Base-by-base conservation (phyloP, 2,329 filamentous ascomycete species). In the Diaporthe sp. region DNA sequence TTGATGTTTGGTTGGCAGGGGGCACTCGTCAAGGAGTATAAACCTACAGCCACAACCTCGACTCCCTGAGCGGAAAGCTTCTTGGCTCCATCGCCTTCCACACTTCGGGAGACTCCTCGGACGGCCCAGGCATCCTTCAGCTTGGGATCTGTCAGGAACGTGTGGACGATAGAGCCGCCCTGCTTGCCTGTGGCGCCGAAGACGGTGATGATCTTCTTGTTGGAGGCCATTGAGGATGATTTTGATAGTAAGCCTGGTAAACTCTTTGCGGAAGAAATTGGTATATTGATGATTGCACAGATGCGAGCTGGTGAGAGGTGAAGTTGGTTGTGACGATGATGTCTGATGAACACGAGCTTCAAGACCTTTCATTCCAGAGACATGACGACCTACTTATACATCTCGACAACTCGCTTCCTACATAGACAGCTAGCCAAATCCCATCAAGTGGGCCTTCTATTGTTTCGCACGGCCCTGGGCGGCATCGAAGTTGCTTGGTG, bases 181-280 rank as follows among this genome's bases (percentile, higher is more conserved):
- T 93, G 91, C 74, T 88, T 86, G 73, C 90, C 89, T 25, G 90
- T 92, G 56, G 89, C 87, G 37, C 90, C 90, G 77, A 92, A 88
- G 17, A 92, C 84, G 58, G 87, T 87, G 79, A 91, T 84, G 77
- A 88, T 82, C 77, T 87, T 88, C 74, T 75, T 75, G 61, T 75
- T 75, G 61, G 51, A 56, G 22, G 72, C 35, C 74, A 75, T 75
- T 68, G 44, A 39, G 32, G 30, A 51, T 51, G 58, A 37, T 53
- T 3, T 53, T 42, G 25, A 35, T 44, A 4, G 25, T 53, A 32
- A 37, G 25, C 15, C 22, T n/a, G 37, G 30, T 25, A n/a, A 12
- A n/a, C n/a, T 37, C 19, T 25, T 17, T 71, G 19, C 30, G 15
- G 12, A 15, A 30, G 12, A 44, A 25, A 1, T 12, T 35, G 8